Evolutionary conservation across 1,284 basidiomycete genomes (phyloP).

Genomic region (Heterobasidion irregulare): DNA sequence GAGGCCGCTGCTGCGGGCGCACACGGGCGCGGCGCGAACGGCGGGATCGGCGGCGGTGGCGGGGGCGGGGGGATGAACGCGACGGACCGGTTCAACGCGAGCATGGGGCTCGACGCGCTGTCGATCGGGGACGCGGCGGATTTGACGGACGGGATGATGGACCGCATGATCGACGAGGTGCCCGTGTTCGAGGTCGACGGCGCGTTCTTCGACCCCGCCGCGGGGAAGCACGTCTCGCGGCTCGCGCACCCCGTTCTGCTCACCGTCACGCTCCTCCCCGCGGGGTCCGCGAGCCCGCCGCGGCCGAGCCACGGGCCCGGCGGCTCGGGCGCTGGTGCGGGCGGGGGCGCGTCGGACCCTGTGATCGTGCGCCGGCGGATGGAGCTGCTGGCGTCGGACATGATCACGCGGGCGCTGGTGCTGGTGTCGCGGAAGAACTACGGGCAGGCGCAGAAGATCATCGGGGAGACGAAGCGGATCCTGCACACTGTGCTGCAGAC

Average conservation of each 20-base stretch:
- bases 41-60: conserved; percentile 18
- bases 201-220: conserved; percentile 84
- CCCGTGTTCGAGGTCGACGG: conserved; percentile 90
- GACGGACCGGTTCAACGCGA: conserved; percentile 74
- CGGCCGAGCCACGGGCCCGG: conserved; percentile 24
- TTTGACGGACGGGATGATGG: conserved; percentile 81
- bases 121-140: conserved; percentile 62
- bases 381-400: conserved; percentile 89
- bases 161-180: conserved; percentile 87
- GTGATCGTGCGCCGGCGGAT: conserved; percentile 86
- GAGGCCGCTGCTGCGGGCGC: conserved; percentile 20
- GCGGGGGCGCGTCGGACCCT: conserved; percentile 52
- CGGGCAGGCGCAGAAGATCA: conserved; percentile 77
- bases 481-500: conserved; percentile 78
- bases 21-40: neutral
- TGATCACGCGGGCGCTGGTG: conserved; percentile 89
- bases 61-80: conserved; percentile 45
- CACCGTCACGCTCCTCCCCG: conserved; percentile 79
- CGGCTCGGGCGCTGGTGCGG: conserved; percentile 16
- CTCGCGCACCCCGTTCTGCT: conserved; percentile 84
- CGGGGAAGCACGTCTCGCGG: conserved; percentile 72
- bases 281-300: conserved; percentile 23
- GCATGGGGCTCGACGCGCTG: conserved; percentile 70
- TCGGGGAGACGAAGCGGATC: conserved; percentile 85
- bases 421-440: conserved; percentile 84